These are phyloP conservation scores for Coemansia sp. DNA, from an alignment of 192 early-diverging fungal species.

Conservation along the genomic window DNA sequence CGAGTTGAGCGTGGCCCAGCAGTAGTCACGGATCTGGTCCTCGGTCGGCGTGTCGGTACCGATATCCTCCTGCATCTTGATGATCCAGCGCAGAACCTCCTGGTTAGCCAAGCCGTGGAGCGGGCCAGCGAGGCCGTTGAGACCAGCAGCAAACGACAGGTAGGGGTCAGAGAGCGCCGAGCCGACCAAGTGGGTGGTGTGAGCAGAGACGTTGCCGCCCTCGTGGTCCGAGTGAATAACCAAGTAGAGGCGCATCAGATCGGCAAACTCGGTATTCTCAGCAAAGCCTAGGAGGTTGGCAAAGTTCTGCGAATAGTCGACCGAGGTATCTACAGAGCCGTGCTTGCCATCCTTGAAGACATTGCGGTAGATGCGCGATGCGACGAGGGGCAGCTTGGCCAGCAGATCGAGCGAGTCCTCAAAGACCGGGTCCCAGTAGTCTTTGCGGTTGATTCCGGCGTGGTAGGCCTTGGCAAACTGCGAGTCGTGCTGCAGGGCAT, in stretches of 20 bases:
- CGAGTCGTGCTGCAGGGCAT: conserved; percentile 95
- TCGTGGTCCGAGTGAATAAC: conserved; percentile 99
- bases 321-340: conserved; percentile 75
- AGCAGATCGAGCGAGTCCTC: conserved; percentile 99
- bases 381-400: conserved; percentile 95
- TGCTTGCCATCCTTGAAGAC: conserved; percentile 97
- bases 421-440: conserved; percentile 96
- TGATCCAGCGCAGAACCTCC: conserved; percentile 97
- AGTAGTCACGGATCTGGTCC: conserved; percentile 92
- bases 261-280: conserved; percentile 85
- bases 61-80: conserved; percentile 87
- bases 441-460: conserved; percentile 81
- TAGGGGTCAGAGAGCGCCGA: conserved; percentile 98
- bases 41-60: conserved; percentile 81
- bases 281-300: conserved; percentile 88
- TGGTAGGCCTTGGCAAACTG: conserved; percentile 97
- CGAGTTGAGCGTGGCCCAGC: conserved; percentile 91
- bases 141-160: conserved; percentile 92
- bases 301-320: conserved; percentile 96
- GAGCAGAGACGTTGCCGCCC: conserved; percentile 99
- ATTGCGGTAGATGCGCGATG: conserved; percentile 99
- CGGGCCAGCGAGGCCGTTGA: conserved; percentile 97
- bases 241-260: conserved; percentile 98
- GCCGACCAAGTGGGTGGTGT: conserved; percentile 95
- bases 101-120: conserved; percentile 99